Evolutionary conservation across 2,329 filamentous ascomycete species (phyloP).

Genomic region (Fusarium aywerte): DNA sequence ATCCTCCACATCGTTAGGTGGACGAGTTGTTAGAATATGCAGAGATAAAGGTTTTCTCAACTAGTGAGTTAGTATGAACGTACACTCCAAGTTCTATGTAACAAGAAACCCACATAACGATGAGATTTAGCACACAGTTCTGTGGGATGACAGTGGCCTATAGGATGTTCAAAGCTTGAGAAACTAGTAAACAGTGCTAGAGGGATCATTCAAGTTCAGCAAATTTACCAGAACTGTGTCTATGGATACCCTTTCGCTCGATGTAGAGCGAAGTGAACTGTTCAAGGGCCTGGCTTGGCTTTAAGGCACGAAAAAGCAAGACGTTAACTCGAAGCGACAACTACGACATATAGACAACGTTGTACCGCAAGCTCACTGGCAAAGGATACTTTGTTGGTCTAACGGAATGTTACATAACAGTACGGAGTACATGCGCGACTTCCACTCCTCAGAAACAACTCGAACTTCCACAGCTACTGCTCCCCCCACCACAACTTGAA

Average conservation of each 20-base stretch:
- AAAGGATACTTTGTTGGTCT: neutral
- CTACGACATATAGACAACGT: neutral
- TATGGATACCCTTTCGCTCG: neutral
- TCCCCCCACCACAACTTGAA: slow-evolving; percentile 6
- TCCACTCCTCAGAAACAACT: neutral
- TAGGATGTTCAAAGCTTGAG: neutral
- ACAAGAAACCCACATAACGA: neutral
- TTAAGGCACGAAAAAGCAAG: neutral
- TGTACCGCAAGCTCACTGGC: neutral
- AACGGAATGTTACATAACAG: neutral
- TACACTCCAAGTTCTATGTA: neutral
- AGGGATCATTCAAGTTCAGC: neutral
- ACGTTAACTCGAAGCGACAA: neutral
- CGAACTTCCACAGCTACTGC: neutral
- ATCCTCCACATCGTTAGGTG: neutral
- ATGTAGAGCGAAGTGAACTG: neutral
- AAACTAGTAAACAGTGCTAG: slow-evolving; percentile 5
- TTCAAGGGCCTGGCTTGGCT: neutral
- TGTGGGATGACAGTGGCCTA: neutral
- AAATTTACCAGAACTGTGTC: neutral
- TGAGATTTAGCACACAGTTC: neutral
- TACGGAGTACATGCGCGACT: neutral
- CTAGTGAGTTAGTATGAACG: neutral
- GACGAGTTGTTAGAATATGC: neutral
- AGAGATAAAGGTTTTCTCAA: neutral